Conservation (phyloP, 345 rosid species). For the Geranium brycei region DNA sequence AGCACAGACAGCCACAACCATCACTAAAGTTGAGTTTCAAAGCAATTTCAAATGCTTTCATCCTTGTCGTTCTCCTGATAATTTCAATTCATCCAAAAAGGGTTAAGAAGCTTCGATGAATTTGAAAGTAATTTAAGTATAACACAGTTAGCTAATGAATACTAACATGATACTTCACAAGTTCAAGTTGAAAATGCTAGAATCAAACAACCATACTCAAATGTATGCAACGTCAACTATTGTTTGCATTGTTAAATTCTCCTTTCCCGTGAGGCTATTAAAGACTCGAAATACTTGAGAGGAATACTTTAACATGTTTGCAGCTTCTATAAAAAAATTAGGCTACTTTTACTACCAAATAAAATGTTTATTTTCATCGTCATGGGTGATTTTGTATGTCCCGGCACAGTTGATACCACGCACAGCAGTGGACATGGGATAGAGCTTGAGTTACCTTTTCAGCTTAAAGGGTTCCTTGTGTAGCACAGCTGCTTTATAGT, state of each 20-base stretch:
- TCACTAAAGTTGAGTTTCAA: slow-evolving; percentile 60
- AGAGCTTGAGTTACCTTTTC: slow-evolving; percentile 40
- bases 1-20: slow-evolving; percentile 62
- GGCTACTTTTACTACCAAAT: not conserved
- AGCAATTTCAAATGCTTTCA: slow-evolving; percentile 52
- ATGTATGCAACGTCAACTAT: not conserved
- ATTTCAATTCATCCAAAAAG: not conserved
- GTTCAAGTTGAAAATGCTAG: not conserved
- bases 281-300: not conserved
- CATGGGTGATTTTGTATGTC: not conserved
- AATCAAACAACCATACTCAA: not conserved
- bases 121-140: not conserved
- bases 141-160: not conserved
- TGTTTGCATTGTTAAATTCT: not conserved
- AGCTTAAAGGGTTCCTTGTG: slow-evolving; percentile 58
- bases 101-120: slow-evolving; percentile 1
- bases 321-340: not conserved
- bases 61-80: slow-evolving; percentile 63
- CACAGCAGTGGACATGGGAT: not conserved
- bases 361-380: not conserved
- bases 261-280: not conserved
- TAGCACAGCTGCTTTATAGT: slow-evolving; percentile 59
- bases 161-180: not conserved
- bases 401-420: not conserved
- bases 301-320: not conserved